A percentile compares a stretch with the other conserved stretches of the same genome.
Conservation (phyloP, 495 filamentous ascomycete genomes). For the Xylaria telfairii region DNA sequence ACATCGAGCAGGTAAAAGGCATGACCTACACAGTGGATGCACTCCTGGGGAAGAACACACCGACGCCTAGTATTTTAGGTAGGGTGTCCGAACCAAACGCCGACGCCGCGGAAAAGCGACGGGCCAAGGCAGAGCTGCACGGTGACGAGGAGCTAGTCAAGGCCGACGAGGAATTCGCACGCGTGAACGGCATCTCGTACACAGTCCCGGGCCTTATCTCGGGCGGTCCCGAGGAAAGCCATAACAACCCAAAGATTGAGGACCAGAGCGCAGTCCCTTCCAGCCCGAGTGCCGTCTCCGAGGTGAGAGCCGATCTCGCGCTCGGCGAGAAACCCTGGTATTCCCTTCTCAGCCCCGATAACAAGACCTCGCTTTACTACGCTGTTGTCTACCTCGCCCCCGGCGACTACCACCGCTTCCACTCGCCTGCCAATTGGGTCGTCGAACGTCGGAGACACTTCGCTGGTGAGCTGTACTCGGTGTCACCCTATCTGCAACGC, state of each 20-base stretch:
- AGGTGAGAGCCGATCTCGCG: constrained; percentile 85
- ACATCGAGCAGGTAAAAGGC: constrained; percentile 99
- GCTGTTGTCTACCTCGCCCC: constrained; percentile 97
- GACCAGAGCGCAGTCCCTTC: constrained; percentile 61
- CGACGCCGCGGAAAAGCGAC: constrained; percentile 30
- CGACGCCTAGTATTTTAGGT: constrained; percentile 49
- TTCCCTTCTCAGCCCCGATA: constrained; percentile 62
- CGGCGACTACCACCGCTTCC: constrained; percentile 98
- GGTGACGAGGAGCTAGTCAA: constrained; percentile 69
- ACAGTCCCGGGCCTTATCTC: constrained; percentile 89
- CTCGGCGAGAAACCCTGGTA: constrained; percentile 80
- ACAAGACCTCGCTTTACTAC: constrained; percentile 80
- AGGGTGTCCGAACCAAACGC: constrained; percentile 25
- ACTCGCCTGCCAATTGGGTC: constrained; percentile 93
- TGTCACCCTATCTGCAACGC: constrained; percentile 91
- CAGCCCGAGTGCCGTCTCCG: constrained; percentile 70
- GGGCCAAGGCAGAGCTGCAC: constrained; percentile 28
- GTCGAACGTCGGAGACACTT: constrained; percentile 92
- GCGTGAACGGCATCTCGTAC: constrained; percentile 96
- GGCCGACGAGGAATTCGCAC: constrained; percentile 88
- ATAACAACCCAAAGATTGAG: constrained; percentile 55
- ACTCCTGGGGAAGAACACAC: constrained; percentile 72
- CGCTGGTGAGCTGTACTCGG: constrained; percentile 92
- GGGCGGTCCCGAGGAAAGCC: constrained; percentile 60
- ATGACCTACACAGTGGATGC: constrained; percentile 97